Base-by-base conservation (phyloP, 257 asterid genomes). In the Striga asiatica region DNA sequence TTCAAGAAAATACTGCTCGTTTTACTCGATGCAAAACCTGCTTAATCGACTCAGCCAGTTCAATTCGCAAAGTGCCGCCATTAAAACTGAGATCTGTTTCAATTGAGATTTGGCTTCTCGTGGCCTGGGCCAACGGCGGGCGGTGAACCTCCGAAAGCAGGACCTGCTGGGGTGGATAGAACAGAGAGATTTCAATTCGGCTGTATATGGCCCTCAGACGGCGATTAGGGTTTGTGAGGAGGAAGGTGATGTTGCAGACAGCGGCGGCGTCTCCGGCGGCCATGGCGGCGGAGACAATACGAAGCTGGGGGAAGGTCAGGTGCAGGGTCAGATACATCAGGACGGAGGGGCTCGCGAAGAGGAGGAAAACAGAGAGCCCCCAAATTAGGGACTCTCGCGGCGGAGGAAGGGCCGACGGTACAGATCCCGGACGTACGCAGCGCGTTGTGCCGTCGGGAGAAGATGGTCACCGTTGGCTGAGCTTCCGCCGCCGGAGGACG, bases 141-240 rank as follows among this genome's bases (percentile, higher is more conserved):
- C 9, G 55, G 55, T 59, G 58, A 37, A 19, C 54, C 23, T 42
- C 45, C 9, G 78, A 70, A 11, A 79, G 72, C 50, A 46, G 9
- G 48, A 49, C 47, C 16, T 35, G 21, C 1, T 52, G 56, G 12
- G 72, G 47, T 0, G 74, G 54, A 20, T 61, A 71, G 20, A 70
- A n/a, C 58, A 65, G 10, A 18, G 56, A 31, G 29, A 75, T 27
- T 10, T 65, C 71, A 48, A 75, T 61, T 14, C 27, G 47, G 6
- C 70, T 73, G 13, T 67, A 78, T 0, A 59, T 7, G 16, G 66
- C 24, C 10, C 17, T 28, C 42, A 69, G 53, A 25, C 69, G 77
- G 62, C 41, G 55, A 63, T 78, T 78, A 8, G 75, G 51, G 60
- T 78, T 78, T 22, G 77, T 56, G 46, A 75, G 64, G 18, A 39